Percentiles rank a stretch among this genome's conserved stretches.
phyloP scores from a whole-genome alignment of 2,329 filamentous ascomycete species.

The Penicillium sp. region DNA sequence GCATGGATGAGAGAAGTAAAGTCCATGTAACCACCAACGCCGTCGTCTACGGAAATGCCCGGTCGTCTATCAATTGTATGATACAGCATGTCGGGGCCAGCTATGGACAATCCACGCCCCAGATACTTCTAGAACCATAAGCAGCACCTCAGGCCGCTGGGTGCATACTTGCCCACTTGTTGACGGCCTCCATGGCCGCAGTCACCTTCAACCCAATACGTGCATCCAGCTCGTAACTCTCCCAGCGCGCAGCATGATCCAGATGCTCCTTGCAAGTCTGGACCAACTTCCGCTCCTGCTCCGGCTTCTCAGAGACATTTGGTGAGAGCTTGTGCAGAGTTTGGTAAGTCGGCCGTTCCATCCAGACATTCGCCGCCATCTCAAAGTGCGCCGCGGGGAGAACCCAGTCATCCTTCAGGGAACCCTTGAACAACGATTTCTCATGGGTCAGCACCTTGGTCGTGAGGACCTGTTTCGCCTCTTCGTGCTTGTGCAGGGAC shows the following conservation, averaged over 20 bases:
- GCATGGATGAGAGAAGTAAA: neutral
- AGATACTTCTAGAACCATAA: neutral
- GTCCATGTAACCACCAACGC: neutral
- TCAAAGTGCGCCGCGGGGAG: constrained; percentile 83
- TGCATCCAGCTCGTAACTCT: constrained; percentile 63
- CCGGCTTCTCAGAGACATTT: constrained; percentile 6
- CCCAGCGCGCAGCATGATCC: constrained; percentile 61
- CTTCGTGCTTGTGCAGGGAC: constrained; percentile 61
- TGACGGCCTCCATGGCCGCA: constrained; percentile 47
- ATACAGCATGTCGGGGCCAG: neutral
- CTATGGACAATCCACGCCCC: neutral
- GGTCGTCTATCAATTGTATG: neutral
- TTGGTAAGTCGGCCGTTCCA: constrained; percentile 54
- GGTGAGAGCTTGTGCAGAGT: constrained; percentile 32
- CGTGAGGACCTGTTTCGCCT: constrained; percentile 67
- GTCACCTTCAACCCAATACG: constrained; percentile 55
- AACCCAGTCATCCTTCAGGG: constrained; percentile 58
- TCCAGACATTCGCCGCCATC: constrained; percentile 79
- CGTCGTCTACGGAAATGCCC: neutral
- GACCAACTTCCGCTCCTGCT: constrained; percentile 45
- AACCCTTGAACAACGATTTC: constrained; percentile 54
- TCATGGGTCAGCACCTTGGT: constrained; percentile 64
- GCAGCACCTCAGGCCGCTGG: constrained; percentile 6
- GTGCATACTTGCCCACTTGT: constrained; percentile 44
- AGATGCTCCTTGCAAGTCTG: constrained; percentile 58